Evolutionary conservation across 129 eudicot genomes (phyloP), one percentile per base, ranked within the genome.

Genomic region (Daucus carota): DNA sequence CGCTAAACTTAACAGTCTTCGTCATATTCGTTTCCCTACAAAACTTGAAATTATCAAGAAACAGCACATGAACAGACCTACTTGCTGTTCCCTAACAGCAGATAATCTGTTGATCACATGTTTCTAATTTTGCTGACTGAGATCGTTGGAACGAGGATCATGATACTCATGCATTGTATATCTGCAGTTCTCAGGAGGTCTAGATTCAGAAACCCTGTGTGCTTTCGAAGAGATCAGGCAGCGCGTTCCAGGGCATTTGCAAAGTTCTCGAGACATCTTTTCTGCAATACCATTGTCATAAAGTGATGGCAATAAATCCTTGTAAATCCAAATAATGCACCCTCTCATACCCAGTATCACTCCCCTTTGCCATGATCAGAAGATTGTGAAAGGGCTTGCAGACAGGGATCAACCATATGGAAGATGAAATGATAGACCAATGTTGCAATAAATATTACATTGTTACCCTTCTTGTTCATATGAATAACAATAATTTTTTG

Each of bases 181-280:
- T 40, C 31, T 79, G 82, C 82, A 80, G 83, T 80, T 80, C 52
- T 66, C 74, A 33, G 83, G 83, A 65, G 83, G 83, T 63, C 75
- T 80, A 47, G 83, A 80, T 80, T 74, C 75, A 67, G 83, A 80
- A 66, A 80, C 83, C 31, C 22, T 80, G 59, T 74, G 78, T 32
- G 83, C 83, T 2, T 48, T 80, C 47, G 79, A 80, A 80, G 78
- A 74, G 59, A 80, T 80, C 12, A 80, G 79, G 54, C 69, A 54
- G 33, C 78, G 75, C 12, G 83, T 80, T 38, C 79, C 83, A 40
- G 83, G 70, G 16, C 83, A 80, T 52, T 11, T 62, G n/a, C 77
- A 59, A 44, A 59, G 66, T 33, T 73, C 77, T n/a, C 77, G 33
- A 79, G 65, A 72, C 26, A 50, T 79, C 40, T 60, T 79, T 72